Evolutionary conservation across 2,329 filamentous ascomycete genomes (phyloP), one percentile per base, ranked within the genome.

Genomic region (Chlorencoelia australis): DNA sequence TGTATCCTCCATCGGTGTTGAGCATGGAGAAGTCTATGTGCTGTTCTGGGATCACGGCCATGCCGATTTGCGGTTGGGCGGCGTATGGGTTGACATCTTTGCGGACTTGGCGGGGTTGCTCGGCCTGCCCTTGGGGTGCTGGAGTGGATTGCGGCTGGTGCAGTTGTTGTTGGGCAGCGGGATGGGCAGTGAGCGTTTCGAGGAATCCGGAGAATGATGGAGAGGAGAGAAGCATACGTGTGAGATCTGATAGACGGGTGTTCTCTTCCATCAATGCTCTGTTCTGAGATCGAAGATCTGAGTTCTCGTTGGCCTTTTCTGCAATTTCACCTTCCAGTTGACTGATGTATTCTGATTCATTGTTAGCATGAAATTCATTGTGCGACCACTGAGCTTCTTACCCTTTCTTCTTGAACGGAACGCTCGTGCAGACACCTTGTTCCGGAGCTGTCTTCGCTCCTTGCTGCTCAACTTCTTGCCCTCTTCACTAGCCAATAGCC

Each of bases 381-480:
- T 11, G 6, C 28, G 10, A 8, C 8, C 32, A 15, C 18, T 16
- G 14, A 30, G 13, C 2, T 46, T 56, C 72, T 69, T 78, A 95
- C 89, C 89, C 72, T 98, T 98, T 71, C 91, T 82, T 52, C 91
- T 73, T n/a, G 88, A 95, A 39, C 91, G 82, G 77, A 98, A 98
- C 34, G 89, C 89, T 50, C 91, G 85, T 44, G 91, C 91, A 27
- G 91, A 98, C 4, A 98, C 91, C 66, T 98, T 98, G 73, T 98
- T 98, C 46, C 91, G 78, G n/a, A 98, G 73, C 62, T 96, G 91
- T 49, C 91, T 80, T 42, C 91, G 80, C 64, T 96, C 88, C 66
- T 96, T 96, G 69, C 86, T 94, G 63, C 80, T 91, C n/a, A 98
- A 73, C 68, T 95, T 95, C 79, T 98, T 98, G 53, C 89, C 91